phyloP scores from a whole-genome alignment of 2,329 filamentous ascomycete species.

The Trichoderma harzianum region DNA sequence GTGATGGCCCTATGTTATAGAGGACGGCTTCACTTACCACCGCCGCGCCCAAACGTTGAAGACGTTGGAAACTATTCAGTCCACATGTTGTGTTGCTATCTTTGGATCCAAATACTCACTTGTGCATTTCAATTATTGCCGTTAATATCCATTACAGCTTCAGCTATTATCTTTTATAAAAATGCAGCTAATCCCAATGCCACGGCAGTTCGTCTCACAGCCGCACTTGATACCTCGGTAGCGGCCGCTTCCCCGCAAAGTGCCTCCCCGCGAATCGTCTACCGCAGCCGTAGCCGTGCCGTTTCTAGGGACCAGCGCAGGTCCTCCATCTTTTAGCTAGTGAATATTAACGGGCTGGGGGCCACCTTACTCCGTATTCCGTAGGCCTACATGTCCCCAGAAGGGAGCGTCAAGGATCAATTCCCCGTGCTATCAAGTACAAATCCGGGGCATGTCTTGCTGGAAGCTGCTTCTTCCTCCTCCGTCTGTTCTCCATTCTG shows the following conservation, averaged over 20 bases:
- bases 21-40: not conserved
- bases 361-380: not conserved
- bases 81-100: not conserved
- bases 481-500: not conserved
- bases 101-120: not conserved
- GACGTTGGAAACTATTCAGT: no score
- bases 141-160: not conserved
- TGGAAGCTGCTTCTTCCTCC: not conserved
- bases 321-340: not conserved
- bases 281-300: not conserved
- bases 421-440: not conserved
- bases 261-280: conserved; percentile 7
- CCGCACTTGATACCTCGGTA: conserved; percentile 9
- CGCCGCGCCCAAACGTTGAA: no score
- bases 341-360: not conserved
- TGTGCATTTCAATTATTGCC: not conserved
- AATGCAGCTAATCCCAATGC: not conserved
- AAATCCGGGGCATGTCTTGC: not conserved
- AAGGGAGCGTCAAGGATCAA: not conserved
- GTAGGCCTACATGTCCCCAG: not conserved
- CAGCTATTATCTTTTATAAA: not conserved
- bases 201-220: not conserved
- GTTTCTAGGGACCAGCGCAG: not conserved
- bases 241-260: conserved; percentile 31
- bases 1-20: not conserved